Evolutionary conservation across 2,329 filamentous ascomycete genomes (phyloP), one percentile per base, ranked within the genome.

Genomic region (Epichloe typhina): DNA sequence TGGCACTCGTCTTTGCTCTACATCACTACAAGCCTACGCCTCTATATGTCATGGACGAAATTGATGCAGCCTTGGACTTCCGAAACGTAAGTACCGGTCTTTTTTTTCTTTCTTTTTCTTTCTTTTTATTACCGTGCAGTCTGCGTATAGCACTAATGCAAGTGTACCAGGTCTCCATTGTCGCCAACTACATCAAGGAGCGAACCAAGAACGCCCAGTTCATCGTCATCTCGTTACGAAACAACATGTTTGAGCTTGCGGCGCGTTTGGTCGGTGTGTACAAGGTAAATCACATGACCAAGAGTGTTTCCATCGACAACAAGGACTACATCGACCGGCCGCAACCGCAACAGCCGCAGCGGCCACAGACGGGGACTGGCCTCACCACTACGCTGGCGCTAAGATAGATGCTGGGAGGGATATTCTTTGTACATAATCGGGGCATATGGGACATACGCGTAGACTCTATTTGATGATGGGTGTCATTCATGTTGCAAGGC

Each of bases 161-260:
- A 11, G 3, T 5, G n/a, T 19, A 21, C 21, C 59, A 91, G 88
- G 87, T 97, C 40, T 95, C 89, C 1, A 98, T 98, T 63, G 93
- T 98, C 44, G 93, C 93, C 52, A 93, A 89, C 61, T 98, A 98
- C 67, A 98, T 98, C 77, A 97, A 96, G 72, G 93, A 98, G 72
- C 79, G 93, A 50, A 98, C 93, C 54, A 97, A 96, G 77, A 98
- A 98, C 69, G 94, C 93, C 2, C 93, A 98, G 65, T 98, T 98
- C 67, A 93, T 98, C 60, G 93, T 98, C 63, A 98, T 98, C 64
- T 96, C 89, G 15, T 75, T 98, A 61, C 79, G 93, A 62, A 98
- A 98, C 71, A 98, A 98, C 74, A 98, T 98, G 93, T 98, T 98
- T 69, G 93, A 98, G 74, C 81, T 98, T 56, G 91, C 94, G n/a